phyloP scores from a whole-genome alignment of 2,329 filamentous ascomycete genomes.

The Scedosporium boydii region DNA sequence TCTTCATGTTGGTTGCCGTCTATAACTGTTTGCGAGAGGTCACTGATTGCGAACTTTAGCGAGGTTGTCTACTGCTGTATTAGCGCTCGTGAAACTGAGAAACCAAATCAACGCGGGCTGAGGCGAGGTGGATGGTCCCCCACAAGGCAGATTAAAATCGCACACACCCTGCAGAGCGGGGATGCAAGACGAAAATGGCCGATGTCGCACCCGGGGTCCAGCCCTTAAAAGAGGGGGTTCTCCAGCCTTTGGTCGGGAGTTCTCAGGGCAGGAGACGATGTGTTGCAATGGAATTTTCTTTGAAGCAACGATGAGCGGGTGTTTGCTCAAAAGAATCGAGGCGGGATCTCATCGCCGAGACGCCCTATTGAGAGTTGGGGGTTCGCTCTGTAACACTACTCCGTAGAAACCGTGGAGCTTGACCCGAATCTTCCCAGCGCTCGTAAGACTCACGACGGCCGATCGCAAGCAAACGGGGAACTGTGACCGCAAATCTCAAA shows the following conservation, averaged over 20 bases:
- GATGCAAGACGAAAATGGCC: conserved; percentile 1
- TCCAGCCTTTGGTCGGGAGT: neutral
- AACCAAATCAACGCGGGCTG: too few species aligned
- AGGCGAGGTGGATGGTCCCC: neutral
- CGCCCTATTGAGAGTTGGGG: too few species aligned
- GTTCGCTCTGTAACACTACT: too few species aligned
- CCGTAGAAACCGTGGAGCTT: neutral
- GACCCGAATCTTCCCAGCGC: too few species aligned
- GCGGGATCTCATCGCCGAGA: neutral
- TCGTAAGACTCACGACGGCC: too few species aligned
- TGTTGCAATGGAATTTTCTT: neutral
- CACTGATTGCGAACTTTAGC: too few species aligned
- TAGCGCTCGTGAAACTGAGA: neutral
- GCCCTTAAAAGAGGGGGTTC: neutral
- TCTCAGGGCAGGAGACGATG: neutral
- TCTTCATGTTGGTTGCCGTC: too few species aligned
- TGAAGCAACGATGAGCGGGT: neutral
- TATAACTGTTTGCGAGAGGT: too few species aligned
- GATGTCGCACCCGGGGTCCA: neutral
- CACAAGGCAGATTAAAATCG: neutral
- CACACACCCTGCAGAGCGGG: neutral
- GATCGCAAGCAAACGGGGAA: too few species aligned
- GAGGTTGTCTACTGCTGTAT: too few species aligned
- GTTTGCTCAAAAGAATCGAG: neutral
- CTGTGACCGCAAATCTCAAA: too few species aligned